These are phyloP conservation scores for Penicillium sp. DNA, from an alignment of 2,329 filamentous ascomycete species.

Conservation along the genomic window DNA sequence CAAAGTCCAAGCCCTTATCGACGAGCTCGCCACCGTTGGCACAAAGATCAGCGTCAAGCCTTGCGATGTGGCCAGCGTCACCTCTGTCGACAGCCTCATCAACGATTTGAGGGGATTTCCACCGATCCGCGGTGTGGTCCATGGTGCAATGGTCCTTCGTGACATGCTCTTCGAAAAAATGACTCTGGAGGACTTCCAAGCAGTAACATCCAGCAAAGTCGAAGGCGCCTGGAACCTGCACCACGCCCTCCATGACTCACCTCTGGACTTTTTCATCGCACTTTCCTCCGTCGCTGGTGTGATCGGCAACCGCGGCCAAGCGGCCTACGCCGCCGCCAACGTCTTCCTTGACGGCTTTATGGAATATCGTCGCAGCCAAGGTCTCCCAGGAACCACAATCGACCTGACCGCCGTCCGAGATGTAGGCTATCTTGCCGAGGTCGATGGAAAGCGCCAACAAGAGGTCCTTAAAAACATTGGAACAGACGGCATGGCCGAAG, in stretches of 20 bases:
- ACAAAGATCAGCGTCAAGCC: constrained; percentile 25
- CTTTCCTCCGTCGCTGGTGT: constrained; percentile 30
- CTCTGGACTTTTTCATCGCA: constrained; percentile 28
- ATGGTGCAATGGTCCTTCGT: constrained; percentile 47
- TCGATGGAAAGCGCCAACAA: constrained; percentile 17
- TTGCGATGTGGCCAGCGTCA: constrained; percentile 33
- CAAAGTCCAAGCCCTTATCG: constrained; percentile 17
- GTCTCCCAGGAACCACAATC: constrained; percentile 27
- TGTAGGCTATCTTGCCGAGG: constrained; percentile 22
- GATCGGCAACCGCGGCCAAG: constrained; percentile 29
- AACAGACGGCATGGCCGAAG: constrained; percentile 35
- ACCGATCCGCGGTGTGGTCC: constrained; percentile 46
- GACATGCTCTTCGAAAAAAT: constrained; percentile 35
- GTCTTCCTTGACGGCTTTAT: constrained; percentile 29
- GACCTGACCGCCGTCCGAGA: constrained; percentile 29
- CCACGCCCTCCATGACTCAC: constrained; percentile 13
- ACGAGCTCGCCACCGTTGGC: constrained; percentile 14
- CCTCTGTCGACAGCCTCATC: constrained; percentile 30
- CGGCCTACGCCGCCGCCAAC: constrained; percentile 27
- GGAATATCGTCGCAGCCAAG: constrained; percentile 24
- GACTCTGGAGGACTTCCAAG: constrained; percentile 24
- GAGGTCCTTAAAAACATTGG: constrained; percentile 28
- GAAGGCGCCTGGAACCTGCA: constrained; percentile 33
- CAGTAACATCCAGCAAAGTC: constrained; percentile 18
- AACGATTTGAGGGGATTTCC: constrained; percentile 22